Base-by-base conservation (phyloP, 2,329 filamentous ascomycete species). In the Pyrenochaeta sp. region DNA sequence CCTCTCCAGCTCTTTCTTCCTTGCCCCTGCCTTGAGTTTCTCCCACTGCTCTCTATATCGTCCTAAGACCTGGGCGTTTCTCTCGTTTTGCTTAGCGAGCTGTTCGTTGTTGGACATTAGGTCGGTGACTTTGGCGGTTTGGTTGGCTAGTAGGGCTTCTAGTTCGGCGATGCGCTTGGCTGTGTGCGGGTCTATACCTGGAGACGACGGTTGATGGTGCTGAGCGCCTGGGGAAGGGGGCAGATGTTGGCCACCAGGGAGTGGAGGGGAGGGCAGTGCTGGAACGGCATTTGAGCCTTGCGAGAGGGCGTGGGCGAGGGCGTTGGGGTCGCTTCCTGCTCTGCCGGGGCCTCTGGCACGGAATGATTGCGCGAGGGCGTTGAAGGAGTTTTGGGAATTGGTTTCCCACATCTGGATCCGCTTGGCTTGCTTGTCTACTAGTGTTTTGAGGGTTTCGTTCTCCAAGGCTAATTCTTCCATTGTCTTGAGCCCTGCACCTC, bases 361-460 rank as follows among this genome's bases (percentile, higher is more conserved):
- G 80, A 68, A 88, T 66, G 92, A 96, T 75, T 97, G 92, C 13
- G 93, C 91, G 34, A 98, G 85, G 2, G 92, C 92, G 78, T 93
- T 86, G 52, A 90, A 91, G 37, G 91, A 93, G 62, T 90, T 92
- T 78, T 98, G 95, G 0, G 93, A 92, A 68, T 92, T 93, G 39
- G 92, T 89, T 78, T 99, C 94, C 80, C 97, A 99, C 61, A 93
- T 90, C 69, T 95, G 91, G n/a, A 99, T 85, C 0, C 94, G 88
- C 68, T 90, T 91, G 61, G 91, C 91, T 36, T 97, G 85, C 49
- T 92, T 92, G 77, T 98, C 93, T 8, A 96, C 87, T 67, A 93
- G 88, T 56, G 90, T 87, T 70, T 95, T 94, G 50, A 98, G 84
- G 9, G 91, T 91, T 61, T 90, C 86, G 76, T 98, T 99, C 73